Conservation (phyloP, 495 filamentous ascomycete genomes). For the Penicillium cataractarum region DNA sequence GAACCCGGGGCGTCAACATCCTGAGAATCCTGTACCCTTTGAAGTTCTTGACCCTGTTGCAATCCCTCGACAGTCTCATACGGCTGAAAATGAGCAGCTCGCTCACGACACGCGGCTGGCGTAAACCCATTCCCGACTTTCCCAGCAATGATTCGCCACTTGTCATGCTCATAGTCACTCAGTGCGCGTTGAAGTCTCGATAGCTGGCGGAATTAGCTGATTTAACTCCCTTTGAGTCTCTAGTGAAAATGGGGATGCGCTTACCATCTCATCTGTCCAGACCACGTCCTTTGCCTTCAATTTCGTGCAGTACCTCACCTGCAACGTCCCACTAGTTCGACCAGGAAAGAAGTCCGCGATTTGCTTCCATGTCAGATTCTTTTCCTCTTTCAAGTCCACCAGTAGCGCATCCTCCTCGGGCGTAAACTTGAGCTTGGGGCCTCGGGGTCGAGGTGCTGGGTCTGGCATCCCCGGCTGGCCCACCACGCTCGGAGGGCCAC, state of each 20-base stretch:
- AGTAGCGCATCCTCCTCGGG: conserved; percentile 84
- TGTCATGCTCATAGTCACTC: conserved; percentile 86
- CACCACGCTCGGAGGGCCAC: conserved; percentile 66
- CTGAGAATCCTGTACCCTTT: neutral
- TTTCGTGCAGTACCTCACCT: conserved; percentile 93
- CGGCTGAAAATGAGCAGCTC: conserved; percentile 53
- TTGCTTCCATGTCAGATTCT: conserved; percentile 92
- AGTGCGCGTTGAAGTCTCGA: conserved; percentile 77
- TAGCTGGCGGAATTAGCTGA: conserved; percentile 54
- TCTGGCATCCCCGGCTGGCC: conserved; percentile 81
- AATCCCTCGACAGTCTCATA: neutral
- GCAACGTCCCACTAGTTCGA: conserved; percentile 81
- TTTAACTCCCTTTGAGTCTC: too few relatives aligned
- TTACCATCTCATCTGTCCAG: conserved; percentile 88
- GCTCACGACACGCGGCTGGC: conserved; percentile 80
- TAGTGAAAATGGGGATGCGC: neutral
- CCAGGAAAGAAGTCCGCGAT: conserved; percentile 94
- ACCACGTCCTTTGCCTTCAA: conserved; percentile 88
- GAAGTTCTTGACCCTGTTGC: neutral
- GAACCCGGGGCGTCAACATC: neutral
- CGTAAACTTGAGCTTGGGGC: conserved; percentile 88
- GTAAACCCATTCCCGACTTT: conserved; percentile 88
- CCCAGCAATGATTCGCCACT: conserved; percentile 83
- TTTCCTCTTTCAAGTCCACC: conserved; percentile 88
- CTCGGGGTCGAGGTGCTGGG: conserved; percentile 73